These are phyloP conservation scores for Thozetella sp. DNA, from an alignment of 495 filamentous ascomycete genomes.

Conservation along the genomic window DNA sequence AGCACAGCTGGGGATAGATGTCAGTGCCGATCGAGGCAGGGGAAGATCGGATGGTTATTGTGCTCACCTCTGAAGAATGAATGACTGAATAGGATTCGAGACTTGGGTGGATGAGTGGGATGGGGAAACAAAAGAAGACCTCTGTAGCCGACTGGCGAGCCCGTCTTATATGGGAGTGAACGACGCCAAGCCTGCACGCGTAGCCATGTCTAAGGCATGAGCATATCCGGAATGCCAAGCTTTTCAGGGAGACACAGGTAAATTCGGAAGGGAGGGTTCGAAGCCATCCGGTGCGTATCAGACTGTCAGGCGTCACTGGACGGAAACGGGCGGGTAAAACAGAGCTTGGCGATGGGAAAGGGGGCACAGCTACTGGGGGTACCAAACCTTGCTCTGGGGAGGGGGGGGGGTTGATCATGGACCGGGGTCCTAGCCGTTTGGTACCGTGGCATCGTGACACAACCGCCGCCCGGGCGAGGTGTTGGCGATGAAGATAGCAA, in stretches of 20 bases:
- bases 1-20: constrained; percentile 42
- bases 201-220: constrained; percentile 32
- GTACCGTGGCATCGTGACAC: constrained; percentile 7
- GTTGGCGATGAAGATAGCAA: constrained; percentile 1
- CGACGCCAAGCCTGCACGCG: constrained; percentile 13
- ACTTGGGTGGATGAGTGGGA: constrained; percentile 36
- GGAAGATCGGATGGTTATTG: constrained; percentile 18
- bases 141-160: constrained; percentile 15
- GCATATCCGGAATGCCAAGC: constrained; percentile 37
- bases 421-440: constrained; percentile 10
- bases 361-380: constrained; percentile 15
- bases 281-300: constrained; percentile 49
- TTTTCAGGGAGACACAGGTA: constrained; percentile 30
- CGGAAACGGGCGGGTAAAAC: constrained; percentile 43
- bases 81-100: constrained; percentile 39
- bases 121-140: constrained; percentile 34
- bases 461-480: constrained; percentile 1
- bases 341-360: constrained; percentile 18
- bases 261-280: constrained; percentile 39
- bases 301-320: constrained; percentile 32
- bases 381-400: constrained; percentile 11
- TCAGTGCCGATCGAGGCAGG: constrained; percentile 4
- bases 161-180: constrained; percentile 38
- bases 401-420: constrained; percentile 4
- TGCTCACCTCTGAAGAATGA: constrained; percentile 50